phyloP scores from a whole-genome alignment of 2,329 filamentous ascomycete species.

The Venturia aucupariae region DNA sequence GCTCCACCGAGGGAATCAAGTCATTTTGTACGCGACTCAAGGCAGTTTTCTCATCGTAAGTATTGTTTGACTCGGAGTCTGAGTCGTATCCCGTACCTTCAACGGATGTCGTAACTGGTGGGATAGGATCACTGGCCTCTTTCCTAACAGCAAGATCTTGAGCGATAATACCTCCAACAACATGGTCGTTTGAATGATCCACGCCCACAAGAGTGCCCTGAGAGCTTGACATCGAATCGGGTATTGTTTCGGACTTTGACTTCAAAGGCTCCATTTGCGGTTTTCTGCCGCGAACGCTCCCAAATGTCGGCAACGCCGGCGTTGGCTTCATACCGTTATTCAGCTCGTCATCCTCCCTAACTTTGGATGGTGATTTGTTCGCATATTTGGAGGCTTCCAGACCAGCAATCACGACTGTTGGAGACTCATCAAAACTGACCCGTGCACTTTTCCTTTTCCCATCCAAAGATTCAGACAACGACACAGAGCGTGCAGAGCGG shows the following conservation, averaged over 20 bases:
- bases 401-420: conserved; percentile 45
- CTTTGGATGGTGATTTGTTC: conserved; percentile 35
- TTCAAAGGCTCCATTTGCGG: conserved; percentile 21
- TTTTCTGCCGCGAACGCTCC: conserved; percentile 60
- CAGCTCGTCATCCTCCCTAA: conserved; percentile 53
- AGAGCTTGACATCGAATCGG: conserved; percentile 25
- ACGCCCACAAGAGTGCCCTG: conserved; percentile 17
- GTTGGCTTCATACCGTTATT: conserved; percentile 62
- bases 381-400: conserved; percentile 24
- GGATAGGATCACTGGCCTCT: conserved; percentile 49
- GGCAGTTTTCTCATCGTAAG: conserved; percentile 11
- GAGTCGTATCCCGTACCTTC: conserved; percentile 57
- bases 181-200: conserved; percentile 52
- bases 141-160: conserved; percentile 47
- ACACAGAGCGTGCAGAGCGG: conserved; percentile 13
- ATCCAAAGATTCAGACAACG: not conserved
- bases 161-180: conserved; percentile 45
- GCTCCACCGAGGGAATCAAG: conserved; percentile 22
- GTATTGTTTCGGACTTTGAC: conserved; percentile 38
- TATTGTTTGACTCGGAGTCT: conserved; percentile 31
- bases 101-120: conserved; percentile 60
- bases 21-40: conserved; percentile 22
- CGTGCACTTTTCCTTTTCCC: conserved; percentile 55
- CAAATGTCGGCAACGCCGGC: conserved; percentile 64
- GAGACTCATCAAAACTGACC: conserved; percentile 73